Base-by-base conservation (phyloP, 495 filamentous ascomycete species). In the Barbatosphaeria neglecta region DNA sequence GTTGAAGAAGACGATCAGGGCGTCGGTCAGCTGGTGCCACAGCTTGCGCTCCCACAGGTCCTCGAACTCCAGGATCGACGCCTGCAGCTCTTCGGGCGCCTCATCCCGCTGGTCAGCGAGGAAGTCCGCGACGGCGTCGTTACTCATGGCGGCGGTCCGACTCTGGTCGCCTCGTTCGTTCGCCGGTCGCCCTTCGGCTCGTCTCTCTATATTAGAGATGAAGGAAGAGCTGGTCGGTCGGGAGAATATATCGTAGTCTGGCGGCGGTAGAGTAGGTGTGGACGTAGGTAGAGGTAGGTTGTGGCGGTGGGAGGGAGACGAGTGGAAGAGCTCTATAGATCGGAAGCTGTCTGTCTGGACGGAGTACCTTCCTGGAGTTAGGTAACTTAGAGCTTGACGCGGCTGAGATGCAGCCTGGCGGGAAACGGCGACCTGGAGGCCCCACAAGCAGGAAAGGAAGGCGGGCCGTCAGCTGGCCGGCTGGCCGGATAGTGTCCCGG, bases 41-140 rank as follows among this genome's bases (percentile, higher is more conserved):
- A 99, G 77, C 70, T 94, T 93, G 50, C 92, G 84, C 72, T 99
- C 92, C 93, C 92, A 97, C 65, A 77, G 86, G 63, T 95, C 88
- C 77, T 99, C 92, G 51, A 97, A 95, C 50, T 82, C 82, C 53
- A 97, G 78, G 68, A 95, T 88, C 56, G 83, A 77, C 56, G 81
- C 75, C 65, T 96, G 90, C 44, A 92, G 77, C 59, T 94, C 84
- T 47, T 85, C 83, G 46, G 90, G 87, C 58, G 89, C 84, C 57
- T 83, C 79, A 52, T 82, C 78, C 62, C 90, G 85, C 73, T 92
- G 86, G 47, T 90, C 83, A 47, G 76, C 77, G 47, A 99, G 83
- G 72, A 95, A 90, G 67, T 95, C 85, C 60, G 87, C 75, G 64
- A 99, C 88, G 54, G 82, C 83, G 61, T 93, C 83, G 67, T 78